Percentiles rank a stretch among this genome's conserved stretches.
These are phyloP conservation scores for Coelastrella sp. DNA, from an alignment of 139 green algal genomes.

Conservation along the genomic window DNA sequence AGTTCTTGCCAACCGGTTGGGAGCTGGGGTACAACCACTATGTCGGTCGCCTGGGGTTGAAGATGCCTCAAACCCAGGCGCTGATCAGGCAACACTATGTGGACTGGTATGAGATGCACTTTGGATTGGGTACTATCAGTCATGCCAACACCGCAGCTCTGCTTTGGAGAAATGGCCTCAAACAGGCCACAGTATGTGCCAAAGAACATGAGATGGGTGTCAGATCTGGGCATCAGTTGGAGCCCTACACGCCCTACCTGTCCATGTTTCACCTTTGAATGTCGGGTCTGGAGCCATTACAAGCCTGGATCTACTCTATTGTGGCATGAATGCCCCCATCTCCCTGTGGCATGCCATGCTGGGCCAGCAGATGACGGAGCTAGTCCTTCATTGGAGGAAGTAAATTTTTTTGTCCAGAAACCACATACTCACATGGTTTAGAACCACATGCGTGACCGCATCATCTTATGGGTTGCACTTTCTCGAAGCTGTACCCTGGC, in stretches of 20 bases:
- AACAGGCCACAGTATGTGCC: background rate
- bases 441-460: too few relatives aligned
- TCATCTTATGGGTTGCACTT: too few relatives aligned
- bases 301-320: background rate
- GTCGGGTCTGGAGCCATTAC: background rate
- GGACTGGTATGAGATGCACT: constrained; percentile 28
- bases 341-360: background rate
- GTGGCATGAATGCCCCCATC: background rate
- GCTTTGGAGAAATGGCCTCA: constrained; percentile 23
- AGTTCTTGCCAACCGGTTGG: constrained; percentile 28
- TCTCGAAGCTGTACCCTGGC: too few relatives aligned
- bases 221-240: background rate
- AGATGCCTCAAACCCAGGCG: constrained; percentile 39
- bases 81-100: constrained; percentile 7
- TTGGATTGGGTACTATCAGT: background rate
- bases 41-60: constrained; percentile 31
- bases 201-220: background rate
- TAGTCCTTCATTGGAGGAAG: too few relatives aligned
- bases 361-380: background rate
- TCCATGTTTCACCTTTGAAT: background rate
- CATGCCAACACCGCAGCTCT: constrained; percentile 31
- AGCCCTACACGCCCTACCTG: background rate
- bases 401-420: too few relatives aligned
- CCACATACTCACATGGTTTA: too few relatives aligned
- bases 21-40: constrained; percentile 41